Base-by-base conservation (phyloP, 306 rosid species). In the Biancaea sappan region DNA sequence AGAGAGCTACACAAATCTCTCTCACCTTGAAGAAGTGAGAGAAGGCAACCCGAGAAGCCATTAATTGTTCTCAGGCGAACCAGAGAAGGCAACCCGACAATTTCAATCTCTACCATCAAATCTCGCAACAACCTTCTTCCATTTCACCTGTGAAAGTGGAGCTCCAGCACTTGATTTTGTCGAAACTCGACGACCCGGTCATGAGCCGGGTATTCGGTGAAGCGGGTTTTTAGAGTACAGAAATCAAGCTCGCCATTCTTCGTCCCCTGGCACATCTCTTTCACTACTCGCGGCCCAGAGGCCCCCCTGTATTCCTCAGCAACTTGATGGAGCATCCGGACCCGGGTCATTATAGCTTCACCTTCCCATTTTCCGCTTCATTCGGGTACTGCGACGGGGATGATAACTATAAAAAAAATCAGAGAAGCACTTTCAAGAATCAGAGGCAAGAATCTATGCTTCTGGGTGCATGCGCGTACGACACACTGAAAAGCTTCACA, bases 211-310 rank as follows among this genome's bases (percentile, higher is more conserved):
- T 95, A 4, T 95, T 95, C 57, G 91, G 86, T 0, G 99, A 95
- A 73, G 97, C 98, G 9, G 99, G 99, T 37, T 95, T 92, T n/a
- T 90, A 98, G 65, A 95, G 98, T 92, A 81, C 99, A 54, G 99
- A 95, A 44, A 88, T 92, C 41, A 95, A 90, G 75, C 81, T 95
- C 28, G 95, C 99, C 0, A 82, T 95, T 4, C 69, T 92, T 2
- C 91, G 99, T 0, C 97, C 99, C 0, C 74, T 85, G 0, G 93
- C 96, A 19, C 92, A 84, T 64, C 82, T 90, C 6, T 80, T 84
- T 43, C 72, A 89, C 10, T 81, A 75, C 52, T 74, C 92, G 1
- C 91, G 92, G n/a, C 66, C 86, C 22, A 77, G 89, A 21, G 94
- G 84, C 0, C 93, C 89, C 2, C 97, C 97, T 12, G 18, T 94